Evolutionary conservation across 768 basidiomycete genomes (phyloP).

Genomic region (Termitomyces sp.): DNA sequence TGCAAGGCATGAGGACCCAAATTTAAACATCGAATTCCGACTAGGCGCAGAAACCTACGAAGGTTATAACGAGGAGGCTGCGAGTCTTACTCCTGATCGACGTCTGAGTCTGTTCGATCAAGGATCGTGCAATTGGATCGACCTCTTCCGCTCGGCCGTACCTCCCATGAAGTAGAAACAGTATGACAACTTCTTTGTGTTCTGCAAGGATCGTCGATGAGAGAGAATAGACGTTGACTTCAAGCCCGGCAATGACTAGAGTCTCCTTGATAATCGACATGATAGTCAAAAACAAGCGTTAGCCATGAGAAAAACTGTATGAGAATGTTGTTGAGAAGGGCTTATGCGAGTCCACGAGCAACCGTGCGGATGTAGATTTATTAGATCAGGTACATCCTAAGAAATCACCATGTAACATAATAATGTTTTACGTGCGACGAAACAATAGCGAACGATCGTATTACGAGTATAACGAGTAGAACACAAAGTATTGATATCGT

Average conservation of each 20-base stretch:
- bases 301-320: background rate
- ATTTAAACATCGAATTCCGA: background rate
- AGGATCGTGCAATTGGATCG: conserved; percentile 19
- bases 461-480: conserved; percentile 6
- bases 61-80: conserved; percentile 30
- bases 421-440: background rate
- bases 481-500: conserved; percentile 10
- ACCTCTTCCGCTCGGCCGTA: conserved; percentile 22
- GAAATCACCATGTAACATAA: background rate
- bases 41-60: conserved; percentile 21
- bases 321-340: background rate
- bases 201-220: conserved; percentile 6
- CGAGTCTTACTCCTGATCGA: conserved; percentile 3
- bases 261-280: conserved; percentile 16
- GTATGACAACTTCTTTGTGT: conserved; percentile 20
- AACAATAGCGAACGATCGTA: background rate
- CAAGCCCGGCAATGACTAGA: conserved; percentile 30
- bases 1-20: background rate
- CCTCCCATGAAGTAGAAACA: conserved; percentile 42
- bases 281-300: background rate
- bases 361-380: background rate
- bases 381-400: no score
- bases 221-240: conserved; percentile 26
- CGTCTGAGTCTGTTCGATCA: conserved; percentile 15
- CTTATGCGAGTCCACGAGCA: background rate